Percentiles rank a stretch among this genome's conserved stretches.
Conservation (phyloP, 208 protist genomes). For the Wallacemonas collosoma region DNA sequence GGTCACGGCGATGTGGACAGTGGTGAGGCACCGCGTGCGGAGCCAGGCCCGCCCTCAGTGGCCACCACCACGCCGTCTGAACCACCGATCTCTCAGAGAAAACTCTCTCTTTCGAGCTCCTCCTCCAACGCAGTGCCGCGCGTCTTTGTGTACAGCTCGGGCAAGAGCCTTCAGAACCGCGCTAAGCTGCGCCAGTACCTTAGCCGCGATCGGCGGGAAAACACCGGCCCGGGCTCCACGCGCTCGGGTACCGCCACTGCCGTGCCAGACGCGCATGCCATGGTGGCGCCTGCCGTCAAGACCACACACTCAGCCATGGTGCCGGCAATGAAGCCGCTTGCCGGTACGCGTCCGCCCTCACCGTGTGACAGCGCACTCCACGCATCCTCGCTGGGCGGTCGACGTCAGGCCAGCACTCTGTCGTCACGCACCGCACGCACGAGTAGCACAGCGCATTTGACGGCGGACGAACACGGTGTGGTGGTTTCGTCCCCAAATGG, state of each 20-base stretch:
- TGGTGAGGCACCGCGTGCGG: too few species aligned
- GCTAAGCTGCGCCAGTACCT: constrained; percentile 16
- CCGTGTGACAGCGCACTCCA: background rate
- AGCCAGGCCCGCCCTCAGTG: too few species aligned
- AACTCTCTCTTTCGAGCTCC: too few species aligned
- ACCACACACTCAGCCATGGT: background rate
- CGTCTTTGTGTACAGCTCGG: constrained; percentile 1
- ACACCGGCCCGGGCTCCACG: background rate
- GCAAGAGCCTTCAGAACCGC: background rate
- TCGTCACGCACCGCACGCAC: background rate
- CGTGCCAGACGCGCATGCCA: too few species aligned
- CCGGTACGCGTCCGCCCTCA: background rate
- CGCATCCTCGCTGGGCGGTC: background rate
- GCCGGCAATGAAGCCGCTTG: background rate
- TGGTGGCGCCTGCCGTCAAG: too few species aligned
- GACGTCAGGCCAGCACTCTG: background rate
- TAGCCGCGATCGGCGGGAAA: background rate
- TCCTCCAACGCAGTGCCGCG: background rate
- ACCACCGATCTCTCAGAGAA: too few species aligned
- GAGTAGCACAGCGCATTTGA: background rate
- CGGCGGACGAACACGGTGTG: background rate
- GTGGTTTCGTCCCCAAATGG: background rate
- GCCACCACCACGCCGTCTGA: too few species aligned
- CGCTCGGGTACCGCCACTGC: too few species aligned
- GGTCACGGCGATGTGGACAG: too few species aligned